Conservation (phyloP, 2,329 filamentous ascomycete species). For the Stagonosporopsis vannaccii region DNA sequence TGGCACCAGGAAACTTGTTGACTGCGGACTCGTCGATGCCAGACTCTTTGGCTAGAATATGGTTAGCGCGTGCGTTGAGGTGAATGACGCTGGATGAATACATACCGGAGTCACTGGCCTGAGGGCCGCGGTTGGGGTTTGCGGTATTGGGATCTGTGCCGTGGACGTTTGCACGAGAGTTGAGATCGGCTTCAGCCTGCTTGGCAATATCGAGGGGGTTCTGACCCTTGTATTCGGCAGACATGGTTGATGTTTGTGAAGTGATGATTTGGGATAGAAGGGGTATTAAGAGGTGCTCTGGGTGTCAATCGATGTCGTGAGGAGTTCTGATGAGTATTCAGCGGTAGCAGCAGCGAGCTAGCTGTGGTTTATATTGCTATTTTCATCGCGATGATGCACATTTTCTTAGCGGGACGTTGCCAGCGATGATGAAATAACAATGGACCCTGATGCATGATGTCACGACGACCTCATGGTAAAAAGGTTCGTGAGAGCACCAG, state of each 20-base stretch:
- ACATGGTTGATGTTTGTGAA: slow-evolving; percentile 46
- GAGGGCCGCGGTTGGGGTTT: slow-evolving; percentile 6
- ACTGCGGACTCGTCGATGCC: slow-evolving; percentile 55
- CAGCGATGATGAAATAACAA: slow-evolving; percentile 16
- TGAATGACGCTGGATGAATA: neutral
- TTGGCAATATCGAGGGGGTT: slow-evolving; percentile 55
- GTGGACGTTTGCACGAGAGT: slow-evolving; percentile 51
- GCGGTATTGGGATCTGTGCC: slow-evolving; percentile 39
- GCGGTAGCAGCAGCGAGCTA: neutral
- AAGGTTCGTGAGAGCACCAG: neutral
- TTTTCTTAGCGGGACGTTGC: slow-evolving; percentile 1
- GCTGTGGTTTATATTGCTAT: slow-evolving; percentile 8
- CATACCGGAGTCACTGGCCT: slow-evolving; percentile 50
- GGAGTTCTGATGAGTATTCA: neutral
- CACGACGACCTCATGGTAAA: slow-evolving; percentile 18
- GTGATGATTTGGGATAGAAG: neutral
- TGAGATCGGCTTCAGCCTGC: slow-evolving; percentile 59
- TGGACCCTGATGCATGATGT: slow-evolving; percentile 18
- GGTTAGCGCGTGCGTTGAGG: neutral
- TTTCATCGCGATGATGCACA: slow-evolving; percentile 9
- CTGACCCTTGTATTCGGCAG: slow-evolving; percentile 51
- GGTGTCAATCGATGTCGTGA: neutral
- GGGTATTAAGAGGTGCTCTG: neutral
- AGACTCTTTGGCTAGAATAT: slow-evolving; percentile 52
- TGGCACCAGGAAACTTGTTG: slow-evolving; percentile 54